phyloP scores from a whole-genome alignment of 108 stramenopile species.

The Seminavis robusta region DNA sequence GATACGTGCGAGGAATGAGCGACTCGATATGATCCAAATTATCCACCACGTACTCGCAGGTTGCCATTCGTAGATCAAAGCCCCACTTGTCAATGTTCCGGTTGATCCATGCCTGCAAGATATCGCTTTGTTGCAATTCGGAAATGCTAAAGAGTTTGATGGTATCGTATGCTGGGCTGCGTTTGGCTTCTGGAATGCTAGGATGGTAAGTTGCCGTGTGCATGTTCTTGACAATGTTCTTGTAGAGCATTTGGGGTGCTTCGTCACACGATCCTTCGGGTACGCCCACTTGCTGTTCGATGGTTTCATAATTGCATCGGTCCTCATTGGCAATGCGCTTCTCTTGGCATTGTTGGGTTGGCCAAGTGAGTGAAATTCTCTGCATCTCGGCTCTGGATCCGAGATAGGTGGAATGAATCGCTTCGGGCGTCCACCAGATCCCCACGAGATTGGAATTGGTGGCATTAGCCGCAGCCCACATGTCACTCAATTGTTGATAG shows the following conservation, averaged over 20 bases:
- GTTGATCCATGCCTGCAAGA: slow-evolving; percentile 12
- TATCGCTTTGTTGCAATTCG: slow-evolving; percentile 7
- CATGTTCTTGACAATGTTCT: slow-evolving; percentile 2
- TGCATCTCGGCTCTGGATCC: no score
- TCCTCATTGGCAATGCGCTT: slow-evolving; percentile 9
- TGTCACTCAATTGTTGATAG: slow-evolving; percentile 28
- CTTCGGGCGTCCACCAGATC: slow-evolving; percentile 32
- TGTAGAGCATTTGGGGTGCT: slow-evolving; percentile 16
- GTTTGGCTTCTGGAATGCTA: neutral
- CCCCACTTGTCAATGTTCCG: neutral
- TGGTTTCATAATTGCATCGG: slow-evolving; percentile 10
- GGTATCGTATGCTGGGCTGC: slow-evolving; percentile 16
- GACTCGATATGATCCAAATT: slow-evolving; percentile 15
- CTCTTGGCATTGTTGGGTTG: slow-evolving; percentile 4
- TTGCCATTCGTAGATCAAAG: slow-evolving; percentile 22
- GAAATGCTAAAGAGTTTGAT: slow-evolving; percentile 5
- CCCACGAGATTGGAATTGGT: slow-evolving; percentile 28
- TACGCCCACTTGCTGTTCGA: slow-evolving; percentile 4
- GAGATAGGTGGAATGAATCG: slow-evolving; percentile 9
- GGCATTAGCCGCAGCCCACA: slow-evolving; percentile 37
- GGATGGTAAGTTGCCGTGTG: no score
- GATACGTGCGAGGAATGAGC: slow-evolving; percentile 20
- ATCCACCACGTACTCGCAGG: slow-evolving; percentile 27
- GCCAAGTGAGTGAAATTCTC: slow-evolving; percentile 13
- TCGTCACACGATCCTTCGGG: slow-evolving; percentile 22